Evolutionary conservation across 495 filamentous ascomycete genomes (phyloP).

Genomic region (Aspergillus nidulans): DNA sequence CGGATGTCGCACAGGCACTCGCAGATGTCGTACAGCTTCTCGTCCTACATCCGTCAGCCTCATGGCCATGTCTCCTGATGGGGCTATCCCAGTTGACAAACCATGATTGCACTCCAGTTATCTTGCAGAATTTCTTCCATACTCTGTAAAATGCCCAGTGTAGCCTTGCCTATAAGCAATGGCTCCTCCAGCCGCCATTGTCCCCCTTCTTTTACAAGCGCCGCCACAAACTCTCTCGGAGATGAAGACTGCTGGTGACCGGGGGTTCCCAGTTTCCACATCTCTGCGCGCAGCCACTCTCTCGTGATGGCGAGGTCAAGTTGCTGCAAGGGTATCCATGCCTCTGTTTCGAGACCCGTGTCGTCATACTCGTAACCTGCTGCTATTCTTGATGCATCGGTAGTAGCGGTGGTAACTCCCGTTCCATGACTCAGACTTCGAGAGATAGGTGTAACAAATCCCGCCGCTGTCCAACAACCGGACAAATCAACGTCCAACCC

Average conservation of each 20-base stretch:
- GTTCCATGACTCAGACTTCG: not conserved
- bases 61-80: not conserved
- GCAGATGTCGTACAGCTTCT: conserved; percentile 6
- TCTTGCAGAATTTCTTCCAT: not conserved
- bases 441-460: conserved; percentile 3
- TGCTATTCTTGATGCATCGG: not conserved
- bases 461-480: conserved; percentile 2
- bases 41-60: conserved; percentile 1
- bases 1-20: conserved; percentile 8
- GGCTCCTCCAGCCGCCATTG: conserved; percentile 2
- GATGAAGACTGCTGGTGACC: not conserved
- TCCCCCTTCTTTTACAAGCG: not conserved
- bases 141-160: not conserved
- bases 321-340: not conserved
- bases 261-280: conserved; percentile 1
- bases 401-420: not conserved
- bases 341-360: not conserved
- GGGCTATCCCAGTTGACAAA: not conserved
- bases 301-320: not conserved
- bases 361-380: not conserved
- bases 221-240: not conserved
- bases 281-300: conserved; percentile 1
- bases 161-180: not conserved
- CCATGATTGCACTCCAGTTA: not conserved
- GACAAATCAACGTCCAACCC: not conserved